A percentile compares a stretch with the other conserved stretches of the same genome.
Evolutionary conservation across 768 basidiomycete genomes (phyloP).

Genomic region (Leccinum subtestaceum): DNA sequence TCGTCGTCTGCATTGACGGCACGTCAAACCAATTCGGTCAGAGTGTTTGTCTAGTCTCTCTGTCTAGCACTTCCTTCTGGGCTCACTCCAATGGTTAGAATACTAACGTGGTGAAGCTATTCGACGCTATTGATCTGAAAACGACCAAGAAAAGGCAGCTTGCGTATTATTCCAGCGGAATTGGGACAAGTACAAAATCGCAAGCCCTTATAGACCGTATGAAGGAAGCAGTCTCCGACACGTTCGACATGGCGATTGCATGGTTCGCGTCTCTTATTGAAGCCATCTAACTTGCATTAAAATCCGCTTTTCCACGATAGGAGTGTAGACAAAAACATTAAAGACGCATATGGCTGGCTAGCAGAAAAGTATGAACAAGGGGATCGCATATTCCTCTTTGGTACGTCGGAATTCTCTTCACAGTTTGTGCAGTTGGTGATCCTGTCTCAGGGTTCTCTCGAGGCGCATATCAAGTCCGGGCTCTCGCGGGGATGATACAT

Average conservation of each 20-base stretch:
- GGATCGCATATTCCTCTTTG: not conserved
- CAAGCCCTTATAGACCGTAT: not conserved
- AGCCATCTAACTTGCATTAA: not conserved
- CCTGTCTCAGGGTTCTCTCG: not conserved
- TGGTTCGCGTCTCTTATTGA: not conserved
- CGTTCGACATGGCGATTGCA: not conserved
- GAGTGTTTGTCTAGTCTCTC: not conserved
- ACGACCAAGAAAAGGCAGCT: not conserved
- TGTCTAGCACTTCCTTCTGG: not conserved
- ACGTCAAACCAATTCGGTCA: not conserved
- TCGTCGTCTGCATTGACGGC: constrained; percentile 3
- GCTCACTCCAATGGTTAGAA: not conserved
- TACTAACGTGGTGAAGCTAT: not conserved
- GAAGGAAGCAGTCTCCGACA: not conserved
- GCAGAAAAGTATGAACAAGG: not conserved
- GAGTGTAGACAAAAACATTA: not conserved
- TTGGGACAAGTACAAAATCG: not conserved
- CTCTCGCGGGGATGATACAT: not conserved
- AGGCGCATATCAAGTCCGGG: not conserved
- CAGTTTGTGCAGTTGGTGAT: not conserved
- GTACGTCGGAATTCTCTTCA: not conserved
- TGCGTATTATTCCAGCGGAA: not conserved
- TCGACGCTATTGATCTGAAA: not conserved
- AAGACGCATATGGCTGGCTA: not conserved
- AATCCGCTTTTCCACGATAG: not conserved